Percentiles rank a stretch among this genome's conserved stretches.
Conservation (phyloP, 495 filamentous ascomycete species). For the Neurospora sp. region DNA sequence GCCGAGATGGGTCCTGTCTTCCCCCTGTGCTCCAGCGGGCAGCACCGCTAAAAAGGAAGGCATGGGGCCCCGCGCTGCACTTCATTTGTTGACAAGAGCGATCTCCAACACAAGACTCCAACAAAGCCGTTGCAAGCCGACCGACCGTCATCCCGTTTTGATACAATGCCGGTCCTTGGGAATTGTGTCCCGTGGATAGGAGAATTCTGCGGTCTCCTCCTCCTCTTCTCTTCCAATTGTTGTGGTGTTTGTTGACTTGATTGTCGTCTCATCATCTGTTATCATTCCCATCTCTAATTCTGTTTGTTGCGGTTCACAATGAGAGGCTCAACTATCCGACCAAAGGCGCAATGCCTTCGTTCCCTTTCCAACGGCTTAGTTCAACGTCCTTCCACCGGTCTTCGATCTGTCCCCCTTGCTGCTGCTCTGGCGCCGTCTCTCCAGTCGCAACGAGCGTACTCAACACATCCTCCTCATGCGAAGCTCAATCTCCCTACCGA, state of each 20-base stretch:
- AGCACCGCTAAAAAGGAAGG: neutral
- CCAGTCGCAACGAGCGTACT: constrained; percentile 21
- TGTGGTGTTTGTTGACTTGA: neutral
- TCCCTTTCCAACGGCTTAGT: neutral
- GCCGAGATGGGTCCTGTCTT: neutral
- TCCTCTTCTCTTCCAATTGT: neutral
- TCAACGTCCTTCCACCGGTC: neutral
- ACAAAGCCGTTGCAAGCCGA: constrained; percentile 26
- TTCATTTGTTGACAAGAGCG: neutral
- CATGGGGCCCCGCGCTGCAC: neutral
- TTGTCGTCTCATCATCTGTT: neutral
- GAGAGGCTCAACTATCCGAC: constrained; percentile 10
- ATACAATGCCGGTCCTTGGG: neutral
- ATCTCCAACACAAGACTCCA: neutral
- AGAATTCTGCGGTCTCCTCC: neutral
- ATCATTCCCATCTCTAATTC: neutral
- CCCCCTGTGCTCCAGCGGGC: neutral
- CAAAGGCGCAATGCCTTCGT: constrained; percentile 1
- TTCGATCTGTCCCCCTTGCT: neutral
- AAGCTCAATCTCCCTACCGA: constrained; percentile 79
- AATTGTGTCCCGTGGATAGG: neutral
- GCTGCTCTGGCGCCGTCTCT: neutral
- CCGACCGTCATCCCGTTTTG: constrained; percentile 5
- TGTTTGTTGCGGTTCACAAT: constrained; percentile 5
- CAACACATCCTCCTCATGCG: constrained; percentile 42